Conservation (phyloP, 2,329 filamentous ascomycete genomes). For the Calonectria ilicicola region DNA sequence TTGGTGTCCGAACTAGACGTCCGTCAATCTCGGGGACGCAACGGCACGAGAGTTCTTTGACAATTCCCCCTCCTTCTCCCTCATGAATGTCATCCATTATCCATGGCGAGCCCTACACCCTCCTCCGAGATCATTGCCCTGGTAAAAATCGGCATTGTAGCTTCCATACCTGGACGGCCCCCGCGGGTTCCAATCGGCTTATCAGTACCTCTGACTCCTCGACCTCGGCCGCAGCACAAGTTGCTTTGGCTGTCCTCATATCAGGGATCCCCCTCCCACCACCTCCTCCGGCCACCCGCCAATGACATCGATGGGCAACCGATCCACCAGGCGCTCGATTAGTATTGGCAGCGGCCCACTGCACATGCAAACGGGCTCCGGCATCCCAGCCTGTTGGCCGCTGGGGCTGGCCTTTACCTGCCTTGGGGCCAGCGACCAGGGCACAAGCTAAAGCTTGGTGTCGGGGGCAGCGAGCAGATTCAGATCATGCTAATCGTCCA, state of each 20-base stretch:
- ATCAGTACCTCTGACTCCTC: conserved; percentile 17
- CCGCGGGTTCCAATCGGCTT: conserved; percentile 30
- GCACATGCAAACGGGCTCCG: conserved; percentile 33
- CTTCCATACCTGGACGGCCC: conserved; percentile 11
- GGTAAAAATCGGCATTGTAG: not conserved
- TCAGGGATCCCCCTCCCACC: conserved; percentile 19
- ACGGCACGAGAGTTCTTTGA: not conserved
- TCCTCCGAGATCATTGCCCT: not conserved
- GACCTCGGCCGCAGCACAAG: conserved; percentile 9
- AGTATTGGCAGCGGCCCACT: conserved; percentile 28
- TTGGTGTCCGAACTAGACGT: not conserved
- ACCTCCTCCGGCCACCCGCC: conserved; percentile 25
- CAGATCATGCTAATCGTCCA: conserved; percentile 33
- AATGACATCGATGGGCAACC: conserved; percentile 19
- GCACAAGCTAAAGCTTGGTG: conserved; percentile 28
- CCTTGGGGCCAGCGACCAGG: conserved; percentile 24
- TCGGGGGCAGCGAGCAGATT: conserved; percentile 32
- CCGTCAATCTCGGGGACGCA: not conserved
- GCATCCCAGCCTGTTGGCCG: conserved; percentile 41
- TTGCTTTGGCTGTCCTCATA: not conserved
- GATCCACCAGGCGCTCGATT: conserved; percentile 23
- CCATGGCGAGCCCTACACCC: not conserved
- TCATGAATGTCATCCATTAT: not conserved
- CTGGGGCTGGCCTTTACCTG: conserved; percentile 22
- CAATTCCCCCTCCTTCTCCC: conserved; percentile 6